Evolutionary conservation across 1,139 yeast species (phyloP).

Genomic region (Kodamaea alishanica): DNA sequence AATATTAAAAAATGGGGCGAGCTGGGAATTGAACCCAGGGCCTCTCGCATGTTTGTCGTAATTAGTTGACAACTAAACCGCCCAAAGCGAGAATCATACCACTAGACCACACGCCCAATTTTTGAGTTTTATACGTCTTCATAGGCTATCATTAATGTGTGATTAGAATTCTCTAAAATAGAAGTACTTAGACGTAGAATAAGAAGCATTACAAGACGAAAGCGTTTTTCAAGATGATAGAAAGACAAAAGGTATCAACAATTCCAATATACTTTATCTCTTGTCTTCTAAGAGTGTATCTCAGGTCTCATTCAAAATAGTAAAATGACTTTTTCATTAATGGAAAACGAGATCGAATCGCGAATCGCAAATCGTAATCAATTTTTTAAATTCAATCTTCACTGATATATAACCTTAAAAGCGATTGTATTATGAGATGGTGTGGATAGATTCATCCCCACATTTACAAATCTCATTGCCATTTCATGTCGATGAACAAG

Average conservation of each 20-base stretch:
- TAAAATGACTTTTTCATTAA: background rate
- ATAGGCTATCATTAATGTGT: too few species aligned
- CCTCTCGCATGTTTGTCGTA: constrained; percentile 28
- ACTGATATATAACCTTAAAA: background rate
- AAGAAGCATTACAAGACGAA: too few species aligned
- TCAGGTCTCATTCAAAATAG: too few species aligned
- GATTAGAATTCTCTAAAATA: too few species aligned
- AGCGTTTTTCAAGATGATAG: too few species aligned
- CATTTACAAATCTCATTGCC: constrained; percentile 28
- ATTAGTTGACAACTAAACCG: too few species aligned
- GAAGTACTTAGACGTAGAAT: too few species aligned
- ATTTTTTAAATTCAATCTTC: background rate
- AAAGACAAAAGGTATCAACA: background rate
- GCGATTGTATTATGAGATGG: constrained; percentile 20
- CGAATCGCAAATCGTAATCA: background rate
- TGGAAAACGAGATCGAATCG: background rate
- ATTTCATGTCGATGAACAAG: constrained; percentile 8
- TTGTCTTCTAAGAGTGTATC: too few species aligned
- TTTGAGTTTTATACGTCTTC: too few species aligned
- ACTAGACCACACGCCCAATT: constrained; percentile 22
- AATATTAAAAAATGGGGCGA: too few species aligned
- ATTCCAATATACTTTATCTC: too few species aligned
- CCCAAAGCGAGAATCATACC: constrained; percentile 27
- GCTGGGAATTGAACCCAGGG: constrained; percentile 37
- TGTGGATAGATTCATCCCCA: constrained; percentile 38